Base-by-base conservation (phyloP, 75 land plant species). In the Adiantum capillusveneris region DNA sequence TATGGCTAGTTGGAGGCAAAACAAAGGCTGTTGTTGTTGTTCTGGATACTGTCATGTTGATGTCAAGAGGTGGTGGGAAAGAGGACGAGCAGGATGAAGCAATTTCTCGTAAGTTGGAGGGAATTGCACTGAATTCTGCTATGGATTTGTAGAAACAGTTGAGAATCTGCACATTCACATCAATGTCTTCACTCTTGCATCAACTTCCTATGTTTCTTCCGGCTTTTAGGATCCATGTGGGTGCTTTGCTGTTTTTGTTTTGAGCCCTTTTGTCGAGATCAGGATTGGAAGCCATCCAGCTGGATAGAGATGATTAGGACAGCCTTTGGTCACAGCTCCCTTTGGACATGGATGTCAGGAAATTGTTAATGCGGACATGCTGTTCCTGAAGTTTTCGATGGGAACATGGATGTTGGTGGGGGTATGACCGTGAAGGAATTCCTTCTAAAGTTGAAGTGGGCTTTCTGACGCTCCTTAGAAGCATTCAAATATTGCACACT, bases 271-370 rank as follows among this genome's bases (percentile, higher is more conserved):
- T 94, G 56, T 90, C 96, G 21, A 79, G 98, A n/a, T n/a, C 63
- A 62, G 98, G 91, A 48, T 59, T 89, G 98, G 87, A 94, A 19
- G 53, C 63, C 16, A 72, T 94, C 61, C 87, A 94, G 66, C 60
- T 45, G 98, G 90, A 65, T 64, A 95, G 54, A 95, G 88, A 66
- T 90, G 89, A 64, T 96, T 90, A n/a, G 75, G 58, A 19, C 83
- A 75, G 34, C 85, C 96, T 21, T 68, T 89, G 36, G 96, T 94
- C 19, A 89, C 98, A 36, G 76, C 81, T 57, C 98, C 98, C 20
- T 94, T 94, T 78, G 98, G 98, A 25, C 98, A 94, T 76, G 98
- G 96, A 31, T 94, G 96, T 50, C 98, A 94, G 96, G 96, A 94
- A 66, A 86, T 94, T 70, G 96, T 94, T 37, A 94, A 94, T 94